Evolutionary conservation across 805 yeast species (phyloP), one percentile per base, ranked within the genome.

Genomic region (Yarrowia sp.): DNA sequence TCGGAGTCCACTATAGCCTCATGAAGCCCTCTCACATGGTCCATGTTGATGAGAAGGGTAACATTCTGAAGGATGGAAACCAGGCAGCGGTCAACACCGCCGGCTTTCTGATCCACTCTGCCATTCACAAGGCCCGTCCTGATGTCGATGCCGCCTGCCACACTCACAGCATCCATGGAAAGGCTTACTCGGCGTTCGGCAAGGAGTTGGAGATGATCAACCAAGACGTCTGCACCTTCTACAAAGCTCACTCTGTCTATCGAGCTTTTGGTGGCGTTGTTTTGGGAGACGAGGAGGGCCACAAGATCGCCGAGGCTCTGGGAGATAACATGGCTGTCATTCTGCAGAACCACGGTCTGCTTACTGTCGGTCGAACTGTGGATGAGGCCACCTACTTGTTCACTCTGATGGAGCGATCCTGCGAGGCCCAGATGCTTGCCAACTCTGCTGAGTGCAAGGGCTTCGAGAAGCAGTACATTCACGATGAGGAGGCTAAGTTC

Each of bases 181-280:
- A 85, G 71, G 84, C 90, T 1, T 86, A 82, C 73, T 83, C 88
- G 2, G 76, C 86, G 0, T 85, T 87, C 71, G 90, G 88, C 38
- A 79, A 79, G 69, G 85, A 85, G 14, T 77, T 89, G 68, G 92
- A 88, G 67, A 89, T 89, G 95, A 71, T 89, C 67, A 88, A 85
- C 76, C 96, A 89, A 77, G 96, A 90, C 70, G 87, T 79, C 4
- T 88, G 92, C 73, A 77, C 80, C 11, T 83, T 90, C 69, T 86
- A 86, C 79, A 82, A 85, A 36, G 77, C 78, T 54, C 95, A 88
- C 67, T 75, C 85, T 1, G 92, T 89, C 3, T 88, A 87, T 74
- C 66, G 71, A 19, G 83, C 84, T 71, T 89, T 88, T 74, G 95
- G 95, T 32, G 96, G 96, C 41, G 89, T 89, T 65, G 96, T 91